A percentile compares a stretch with the other conserved stretches of the same genome.
phyloP scores from a whole-genome alignment of 1,284 basidiomycete species.

The Calocybe gambosa region DNA sequence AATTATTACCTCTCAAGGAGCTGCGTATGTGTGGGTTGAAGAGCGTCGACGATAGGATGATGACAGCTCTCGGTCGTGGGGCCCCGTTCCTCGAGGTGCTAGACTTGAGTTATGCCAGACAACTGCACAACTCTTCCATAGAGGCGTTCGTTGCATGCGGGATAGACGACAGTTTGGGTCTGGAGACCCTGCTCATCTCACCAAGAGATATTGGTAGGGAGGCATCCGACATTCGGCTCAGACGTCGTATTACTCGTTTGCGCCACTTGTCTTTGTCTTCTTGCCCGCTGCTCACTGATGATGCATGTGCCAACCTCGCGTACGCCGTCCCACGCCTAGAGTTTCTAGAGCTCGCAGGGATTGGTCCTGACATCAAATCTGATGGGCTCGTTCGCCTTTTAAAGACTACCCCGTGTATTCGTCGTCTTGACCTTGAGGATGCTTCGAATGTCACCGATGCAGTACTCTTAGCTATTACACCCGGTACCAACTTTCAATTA shows the following conservation, averaged over 20 bases:
- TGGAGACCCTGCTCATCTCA: slow-evolving; percentile 45
- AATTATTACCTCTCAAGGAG: slow-evolving; percentile 45
- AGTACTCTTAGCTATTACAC: slow-evolving; percentile 64
- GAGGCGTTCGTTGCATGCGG: slow-evolving; percentile 63
- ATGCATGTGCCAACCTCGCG: slow-evolving; percentile 67
- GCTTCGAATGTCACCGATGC: slow-evolving; percentile 71
- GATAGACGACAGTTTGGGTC: slow-evolving; percentile 25
- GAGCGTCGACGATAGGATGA: slow-evolving; percentile 50
- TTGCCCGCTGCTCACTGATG: slow-evolving; percentile 72
- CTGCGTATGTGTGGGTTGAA: slow-evolving; percentile 64
- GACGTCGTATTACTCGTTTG: slow-evolving; percentile 62
- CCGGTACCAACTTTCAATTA: slow-evolving; percentile 20
- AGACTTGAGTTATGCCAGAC: slow-evolving; percentile 69
- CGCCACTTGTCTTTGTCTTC: slow-evolving; percentile 75
- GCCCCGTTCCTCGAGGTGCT: slow-evolving; percentile 76
- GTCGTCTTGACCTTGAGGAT: slow-evolving; percentile 81
- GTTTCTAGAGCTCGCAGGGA: slow-evolving; percentile 75
- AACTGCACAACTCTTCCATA: slow-evolving; percentile 70
- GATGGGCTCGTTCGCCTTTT: slow-evolving; percentile 71
- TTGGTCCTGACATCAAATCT: slow-evolving; percentile 64
- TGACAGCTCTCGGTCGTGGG: slow-evolving; percentile 56
- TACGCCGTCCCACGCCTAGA: slow-evolving; percentile 71
- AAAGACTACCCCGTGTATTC: slow-evolving; percentile 62
- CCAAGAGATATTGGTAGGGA: slow-evolving; percentile 63
- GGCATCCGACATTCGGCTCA: slow-evolving; percentile 43